Base-by-base conservation (phyloP, 805 yeast genomes). In the Candida rishiriensis region DNA sequence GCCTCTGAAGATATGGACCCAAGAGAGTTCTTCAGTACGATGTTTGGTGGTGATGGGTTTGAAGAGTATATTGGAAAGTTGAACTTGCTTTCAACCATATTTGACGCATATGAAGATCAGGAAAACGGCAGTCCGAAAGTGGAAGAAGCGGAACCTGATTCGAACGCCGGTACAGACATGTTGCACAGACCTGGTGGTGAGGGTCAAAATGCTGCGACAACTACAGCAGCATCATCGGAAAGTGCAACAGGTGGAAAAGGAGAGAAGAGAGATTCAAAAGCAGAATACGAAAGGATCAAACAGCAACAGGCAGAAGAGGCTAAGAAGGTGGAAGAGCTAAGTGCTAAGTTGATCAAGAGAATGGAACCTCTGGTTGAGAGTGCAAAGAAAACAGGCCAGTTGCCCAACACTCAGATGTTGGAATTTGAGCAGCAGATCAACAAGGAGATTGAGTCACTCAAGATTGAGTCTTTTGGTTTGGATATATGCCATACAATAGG, bases 11-110 rank as follows among this genome's bases (percentile, higher is more conserved):
- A 82, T 49, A 88, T 81, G 53, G 91, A 85, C 60, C 86, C 91
- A 2, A 71, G 78, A 35, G 88, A 83, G 57, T 80, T 81, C 54
- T 83, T 83, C 60, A 72, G 83, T 3, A 74, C 74, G 68, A 82
- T 83, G 47, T 83, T 89, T 64, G 97, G 97, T 37, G 97, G 97
- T 39, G 95, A 85, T 44, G 95, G 93, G 2, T 89, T 90, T 64
- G 76, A 72, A 30, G 82, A 83, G 39, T 83, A 89, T 74, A 87
- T 91, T 55, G 99, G 99, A 5, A 96, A 93, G 61, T 68, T 89
- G 49, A 78, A 89, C 28, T 71, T 90, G 61, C 64, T 93, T 58
- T 80, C 79, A 55, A 95, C 89, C 54, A 67, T 93, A 60, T 76
- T 84, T 53, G 65, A 54, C 46, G 59, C 44, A 38, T 52, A 46